phyloP scores from a whole-genome alignment of 768 basidiomycete species.

The Cyclocybe cylindracea region DNA sequence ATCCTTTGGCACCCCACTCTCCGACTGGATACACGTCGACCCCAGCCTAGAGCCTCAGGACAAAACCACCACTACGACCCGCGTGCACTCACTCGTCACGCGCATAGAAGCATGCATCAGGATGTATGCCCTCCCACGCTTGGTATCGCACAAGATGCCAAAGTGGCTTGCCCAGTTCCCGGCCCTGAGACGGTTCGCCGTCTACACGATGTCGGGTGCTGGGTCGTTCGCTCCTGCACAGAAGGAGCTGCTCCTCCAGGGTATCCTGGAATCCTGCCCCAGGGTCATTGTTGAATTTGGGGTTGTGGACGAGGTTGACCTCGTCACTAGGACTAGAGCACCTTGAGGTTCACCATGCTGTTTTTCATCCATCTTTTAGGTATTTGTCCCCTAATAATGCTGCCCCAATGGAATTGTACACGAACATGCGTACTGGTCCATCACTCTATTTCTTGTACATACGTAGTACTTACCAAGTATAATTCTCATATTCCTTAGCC shows the following conservation, averaged over 20 bases:
- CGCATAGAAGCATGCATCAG: conserved; percentile 20
- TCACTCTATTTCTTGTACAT: no score
- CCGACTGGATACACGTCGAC: conserved; percentile 5
- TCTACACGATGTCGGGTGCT: conserved; percentile 13
- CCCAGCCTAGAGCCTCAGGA: not conserved
- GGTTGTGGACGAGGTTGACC: not conserved
- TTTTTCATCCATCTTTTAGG: no score
- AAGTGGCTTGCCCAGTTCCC: conserved; percentile 20
- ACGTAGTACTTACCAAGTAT: no score
- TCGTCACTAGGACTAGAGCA: no score
- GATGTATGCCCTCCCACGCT: conserved; percentile 19
- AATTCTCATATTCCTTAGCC: no score
- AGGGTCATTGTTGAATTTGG: not conserved
- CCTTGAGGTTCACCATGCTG: no score
- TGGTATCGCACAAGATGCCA: conserved; percentile 16
- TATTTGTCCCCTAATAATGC: no score
- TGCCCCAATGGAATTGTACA: no score
- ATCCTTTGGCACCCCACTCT: conserved; percentile 3
- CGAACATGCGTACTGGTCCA: no score
- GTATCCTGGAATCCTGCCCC: not conserved
- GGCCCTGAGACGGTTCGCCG: conserved; percentile 10
- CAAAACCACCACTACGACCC: not conserved
- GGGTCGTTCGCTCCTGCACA: conserved; percentile 7
- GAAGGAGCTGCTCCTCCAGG: not conserved
- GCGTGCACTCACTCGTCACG: conserved; percentile 10